Conservation (phyloP, 306 rosid genomes). For the Canavalia gladiata region DNA sequence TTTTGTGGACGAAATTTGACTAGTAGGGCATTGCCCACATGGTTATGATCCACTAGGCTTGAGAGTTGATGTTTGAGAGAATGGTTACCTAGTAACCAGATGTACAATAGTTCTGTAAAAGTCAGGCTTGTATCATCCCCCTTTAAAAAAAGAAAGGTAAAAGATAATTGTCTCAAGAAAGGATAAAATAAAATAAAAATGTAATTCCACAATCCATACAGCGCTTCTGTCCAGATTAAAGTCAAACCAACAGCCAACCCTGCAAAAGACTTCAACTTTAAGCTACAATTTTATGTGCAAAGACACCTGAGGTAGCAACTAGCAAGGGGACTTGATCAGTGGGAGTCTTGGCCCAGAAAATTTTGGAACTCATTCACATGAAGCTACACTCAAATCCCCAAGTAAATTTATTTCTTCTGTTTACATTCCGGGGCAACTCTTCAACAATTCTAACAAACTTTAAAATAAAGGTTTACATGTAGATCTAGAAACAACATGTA, state of each 20-base stretch:
- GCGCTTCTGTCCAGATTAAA: background rate
- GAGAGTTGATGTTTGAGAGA: slow-evolving; percentile 35
- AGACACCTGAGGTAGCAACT: background rate
- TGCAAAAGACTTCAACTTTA: background rate
- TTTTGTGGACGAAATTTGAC: slow-evolving; percentile 5
- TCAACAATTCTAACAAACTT: slow-evolving; percentile 1
- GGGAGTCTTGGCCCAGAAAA: background rate
- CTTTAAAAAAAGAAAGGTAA: background rate
- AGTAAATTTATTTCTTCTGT: background rate
- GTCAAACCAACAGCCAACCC: background rate
- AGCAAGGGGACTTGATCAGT: background rate
- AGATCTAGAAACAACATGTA: background rate
- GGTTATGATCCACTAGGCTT: background rate
- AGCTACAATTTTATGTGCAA: background rate
- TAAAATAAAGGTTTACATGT: background rate
- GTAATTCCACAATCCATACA: slow-evolving; percentile 6
- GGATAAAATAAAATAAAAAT: slow-evolving; percentile 15
- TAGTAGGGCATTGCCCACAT: slow-evolving; percentile 25
- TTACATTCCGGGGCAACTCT: background rate
- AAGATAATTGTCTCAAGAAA: background rate
- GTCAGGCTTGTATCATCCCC: background rate
- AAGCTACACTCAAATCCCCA: background rate
- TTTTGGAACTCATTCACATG: background rate
- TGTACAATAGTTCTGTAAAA: slow-evolving; percentile 49
- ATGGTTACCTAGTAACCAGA: background rate